phyloP scores from a whole-genome alignment of 495 filamentous ascomycete species.

The Neurospora sp. region DNA sequence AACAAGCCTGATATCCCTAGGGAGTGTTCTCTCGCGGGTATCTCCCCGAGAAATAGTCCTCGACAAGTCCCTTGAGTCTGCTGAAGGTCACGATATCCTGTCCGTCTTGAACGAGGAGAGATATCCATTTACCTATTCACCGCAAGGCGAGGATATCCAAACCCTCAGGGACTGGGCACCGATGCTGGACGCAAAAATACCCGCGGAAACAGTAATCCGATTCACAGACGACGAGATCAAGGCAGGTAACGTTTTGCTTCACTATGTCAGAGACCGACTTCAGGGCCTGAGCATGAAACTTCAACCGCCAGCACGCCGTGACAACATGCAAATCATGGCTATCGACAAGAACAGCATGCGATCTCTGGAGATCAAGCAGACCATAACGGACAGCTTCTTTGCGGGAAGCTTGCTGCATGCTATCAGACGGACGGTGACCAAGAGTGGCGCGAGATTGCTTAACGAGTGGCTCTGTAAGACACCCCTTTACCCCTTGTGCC shows the following conservation, averaged over 20 bases:
- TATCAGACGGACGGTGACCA: conserved; percentile 80
- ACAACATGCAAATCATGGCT: conserved; percentile 65
- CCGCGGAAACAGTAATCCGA: conserved; percentile 27
- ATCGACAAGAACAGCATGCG: conserved; percentile 89
- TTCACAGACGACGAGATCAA: conserved; percentile 46
- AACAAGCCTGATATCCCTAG: conserved; percentile 61
- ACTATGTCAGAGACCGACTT: conserved; percentile 72
- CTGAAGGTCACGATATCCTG: conserved; percentile 31
- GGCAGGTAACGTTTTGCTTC: conserved; percentile 66
- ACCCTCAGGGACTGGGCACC: conserved; percentile 58
- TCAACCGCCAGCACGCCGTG: conserved; percentile 67
- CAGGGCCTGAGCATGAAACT: conserved; percentile 74
- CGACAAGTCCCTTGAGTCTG: conserved; percentile 47
- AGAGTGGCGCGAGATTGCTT: conserved; percentile 76
- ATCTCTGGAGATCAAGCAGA: conserved; percentile 79
- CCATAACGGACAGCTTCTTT: conserved; percentile 60
- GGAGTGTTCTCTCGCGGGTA: conserved; percentile 71
- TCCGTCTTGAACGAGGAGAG: conserved; percentile 44
- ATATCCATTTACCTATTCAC: conserved; percentile 47
- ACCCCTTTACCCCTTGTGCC: neutral
- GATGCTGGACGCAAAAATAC: conserved; percentile 61
- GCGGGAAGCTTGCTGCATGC: conserved; percentile 83
- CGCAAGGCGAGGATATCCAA: conserved; percentile 30
- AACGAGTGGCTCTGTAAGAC: conserved; percentile 67
- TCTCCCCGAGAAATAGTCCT: conserved; percentile 79